These are phyloP conservation scores for Cyclotella baltica DNA, from an alignment of 108 stramenopile species.

Conservation along the genomic window DNA sequence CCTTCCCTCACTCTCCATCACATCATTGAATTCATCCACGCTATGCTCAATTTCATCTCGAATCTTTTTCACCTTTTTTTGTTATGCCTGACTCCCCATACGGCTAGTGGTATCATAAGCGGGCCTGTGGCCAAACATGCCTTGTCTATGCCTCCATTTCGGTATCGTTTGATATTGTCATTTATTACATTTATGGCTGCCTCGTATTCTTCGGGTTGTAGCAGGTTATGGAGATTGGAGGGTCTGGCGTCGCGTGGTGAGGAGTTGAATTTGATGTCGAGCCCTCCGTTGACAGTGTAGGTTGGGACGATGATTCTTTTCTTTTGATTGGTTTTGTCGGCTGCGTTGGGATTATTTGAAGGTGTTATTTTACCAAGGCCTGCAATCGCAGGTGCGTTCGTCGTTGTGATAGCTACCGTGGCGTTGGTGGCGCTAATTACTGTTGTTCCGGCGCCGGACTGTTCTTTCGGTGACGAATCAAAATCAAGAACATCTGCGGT, in stretches of 20 bases:
- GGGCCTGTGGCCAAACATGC: constrained; percentile 65
- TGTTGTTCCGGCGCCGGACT: not conserved
- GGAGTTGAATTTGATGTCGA: constrained; percentile 54
- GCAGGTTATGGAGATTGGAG: constrained; percentile 52
- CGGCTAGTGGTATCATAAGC: constrained; percentile 66
- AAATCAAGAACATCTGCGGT: not conserved
- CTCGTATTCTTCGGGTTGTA: constrained; percentile 67
- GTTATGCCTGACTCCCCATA: constrained; percentile 75
- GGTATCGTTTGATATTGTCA: constrained; percentile 56
- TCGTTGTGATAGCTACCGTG: constrained; percentile 22
- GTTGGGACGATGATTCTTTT: constrained; percentile 44
- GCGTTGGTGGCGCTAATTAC: constrained; percentile 30
- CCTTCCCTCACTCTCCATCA: constrained; percentile 40
- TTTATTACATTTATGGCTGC: constrained; percentile 61
- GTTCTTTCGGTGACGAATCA: not conserved
- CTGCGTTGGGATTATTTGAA: not conserved
- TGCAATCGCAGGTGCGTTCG: constrained; percentile 31
- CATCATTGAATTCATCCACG: constrained; percentile 72
- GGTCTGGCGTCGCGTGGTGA: constrained; percentile 35
- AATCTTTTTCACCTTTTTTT: constrained; percentile 57
- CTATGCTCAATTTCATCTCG: constrained; percentile 57
- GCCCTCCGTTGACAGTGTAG: constrained; percentile 52
- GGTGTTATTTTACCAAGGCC: constrained; percentile 51
- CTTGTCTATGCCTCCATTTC: constrained; percentile 57
- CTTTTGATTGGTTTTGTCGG: constrained; percentile 10